Conservation (phyloP, 176 grass and related monocot species). For the Carex parvula region DNA sequence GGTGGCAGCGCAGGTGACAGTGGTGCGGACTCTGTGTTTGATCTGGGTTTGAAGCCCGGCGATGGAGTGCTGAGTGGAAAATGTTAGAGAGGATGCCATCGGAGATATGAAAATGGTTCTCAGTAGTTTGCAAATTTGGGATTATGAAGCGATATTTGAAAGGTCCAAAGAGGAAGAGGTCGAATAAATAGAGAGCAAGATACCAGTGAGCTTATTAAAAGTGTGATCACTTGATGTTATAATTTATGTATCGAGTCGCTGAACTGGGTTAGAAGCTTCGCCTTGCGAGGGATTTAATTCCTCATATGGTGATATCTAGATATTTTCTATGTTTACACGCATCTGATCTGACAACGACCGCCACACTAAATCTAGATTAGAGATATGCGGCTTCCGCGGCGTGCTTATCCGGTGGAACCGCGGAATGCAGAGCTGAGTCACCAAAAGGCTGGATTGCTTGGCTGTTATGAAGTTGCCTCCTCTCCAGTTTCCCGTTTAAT, state of each 20-base stretch:
- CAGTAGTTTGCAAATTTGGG: not conserved
- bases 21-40: not conserved
- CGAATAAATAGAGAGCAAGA: constrained; percentile 3
- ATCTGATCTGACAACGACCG: not conserved
- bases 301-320: not conserved
- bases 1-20: not conserved
- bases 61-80: not conserved
- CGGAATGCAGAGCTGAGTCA: not conserved
- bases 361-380: not conserved
- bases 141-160: not conserved
- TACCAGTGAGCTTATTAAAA: not conserved
- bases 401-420: constrained; percentile 11
- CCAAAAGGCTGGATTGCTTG: not conserved
- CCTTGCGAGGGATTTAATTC: not conserved
- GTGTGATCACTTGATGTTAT: not conserved
- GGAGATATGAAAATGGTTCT: not conserved
- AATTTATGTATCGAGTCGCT: not conserved
- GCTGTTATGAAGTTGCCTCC: not conserved
- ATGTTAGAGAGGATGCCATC: not conserved
- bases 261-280: not conserved
- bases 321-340: not conserved
- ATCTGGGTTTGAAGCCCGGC: not conserved
- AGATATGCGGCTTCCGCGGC: not conserved
- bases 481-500: not conserved
- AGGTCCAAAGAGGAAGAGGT: not conserved